These are phyloP conservation scores for Talaromyces atroroseus DNA, from an alignment of 2,329 filamentous ascomycete species.

Conservation along the genomic window DNA sequence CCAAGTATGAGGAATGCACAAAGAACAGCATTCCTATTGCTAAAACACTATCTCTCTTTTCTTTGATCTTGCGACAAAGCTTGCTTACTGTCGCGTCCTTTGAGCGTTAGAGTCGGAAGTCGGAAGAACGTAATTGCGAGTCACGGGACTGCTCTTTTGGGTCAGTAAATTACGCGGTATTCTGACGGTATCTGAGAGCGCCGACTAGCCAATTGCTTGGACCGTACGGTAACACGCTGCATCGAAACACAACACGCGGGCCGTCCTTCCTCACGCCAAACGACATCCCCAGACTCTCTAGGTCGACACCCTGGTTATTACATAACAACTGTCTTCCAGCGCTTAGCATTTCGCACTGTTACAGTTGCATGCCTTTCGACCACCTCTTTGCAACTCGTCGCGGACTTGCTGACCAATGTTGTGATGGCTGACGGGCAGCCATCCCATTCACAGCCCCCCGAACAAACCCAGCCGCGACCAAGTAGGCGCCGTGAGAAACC, in stretches of 20 bases:
- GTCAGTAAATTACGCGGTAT: not conserved
- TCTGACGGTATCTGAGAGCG: not conserved
- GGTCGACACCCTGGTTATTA: too few species aligned
- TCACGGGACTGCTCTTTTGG: not conserved
- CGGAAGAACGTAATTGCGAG: slow-evolving; percentile 1
- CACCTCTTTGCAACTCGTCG: not conserved
- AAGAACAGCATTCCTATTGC: too few species aligned
- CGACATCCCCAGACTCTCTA: too few species aligned
- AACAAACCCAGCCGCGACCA: not conserved
- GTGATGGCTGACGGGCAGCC: slow-evolving; percentile 4
- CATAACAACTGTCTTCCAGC: too few species aligned
- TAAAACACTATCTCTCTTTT: too few species aligned
- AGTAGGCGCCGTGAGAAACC: slow-evolving; percentile 6
- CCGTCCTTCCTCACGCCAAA: too few species aligned
- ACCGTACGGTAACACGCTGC: not conserved
- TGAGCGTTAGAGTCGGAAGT: not conserved
- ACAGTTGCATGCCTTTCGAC: too few species aligned
- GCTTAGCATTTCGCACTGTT: too few species aligned
- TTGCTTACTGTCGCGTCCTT: not conserved
- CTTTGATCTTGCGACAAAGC: not conserved
- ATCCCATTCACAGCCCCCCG: not conserved
- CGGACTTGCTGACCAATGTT: not conserved
- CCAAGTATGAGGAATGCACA: too few species aligned
- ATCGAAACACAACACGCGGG: not conserved
- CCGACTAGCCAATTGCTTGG: not conserved